Base-by-base conservation (phyloP, 2,329 filamentous ascomycete genomes). In the Claviceps spartinae region DNA sequence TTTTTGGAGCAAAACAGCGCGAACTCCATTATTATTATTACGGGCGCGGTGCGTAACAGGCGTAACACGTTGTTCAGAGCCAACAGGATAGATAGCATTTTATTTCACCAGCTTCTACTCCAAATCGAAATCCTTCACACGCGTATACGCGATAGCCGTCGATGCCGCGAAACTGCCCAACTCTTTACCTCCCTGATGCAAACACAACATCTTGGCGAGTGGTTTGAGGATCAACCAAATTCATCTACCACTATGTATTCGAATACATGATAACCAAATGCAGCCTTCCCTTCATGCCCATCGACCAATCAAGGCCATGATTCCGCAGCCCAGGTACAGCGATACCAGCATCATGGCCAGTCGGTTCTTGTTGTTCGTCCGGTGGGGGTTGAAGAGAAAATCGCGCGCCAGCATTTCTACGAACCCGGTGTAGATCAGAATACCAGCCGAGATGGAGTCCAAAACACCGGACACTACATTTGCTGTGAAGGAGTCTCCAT, bases 301-400 rank as follows among this genome's bases (percentile, higher is more conserved):
- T 13, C 42, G 42, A 13, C 53, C 53, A 30, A 54, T 43, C 46
- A 54, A 38, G 22, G 53, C 42, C 53, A 54, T 54, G 48, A 91
- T 65, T 5, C 67, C 78, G 38, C 82, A 83, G 47, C 89, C 89
- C 14, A 86, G 62, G 48, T 70, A 69, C 40, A 88, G 65, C 53
- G 86, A 76, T 52, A 78, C 74, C 49, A 76, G 74, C 43, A 91
- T 73, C 1, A 79, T 78, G 1, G 83, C 83, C 26, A 61, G 53
- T 3, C 57, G 55, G 50, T 53, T 56, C 55, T 60, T 60, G 26
- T 58, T 56, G 49, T 79, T 79, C 48, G 83, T 80, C 83, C 94
- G 90, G 55, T 83, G 78, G 4, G 77, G 76, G 64, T 84, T 90
- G 69, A 93, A 94, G 82, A 95, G 86, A 68, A 95, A 94, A 65